Percentiles rank a stretch among this genome's conserved stretches.
Conservation (phyloP, 2,329 filamentous ascomycete genomes). For the Colletotrichum nymphaeae region DNA sequence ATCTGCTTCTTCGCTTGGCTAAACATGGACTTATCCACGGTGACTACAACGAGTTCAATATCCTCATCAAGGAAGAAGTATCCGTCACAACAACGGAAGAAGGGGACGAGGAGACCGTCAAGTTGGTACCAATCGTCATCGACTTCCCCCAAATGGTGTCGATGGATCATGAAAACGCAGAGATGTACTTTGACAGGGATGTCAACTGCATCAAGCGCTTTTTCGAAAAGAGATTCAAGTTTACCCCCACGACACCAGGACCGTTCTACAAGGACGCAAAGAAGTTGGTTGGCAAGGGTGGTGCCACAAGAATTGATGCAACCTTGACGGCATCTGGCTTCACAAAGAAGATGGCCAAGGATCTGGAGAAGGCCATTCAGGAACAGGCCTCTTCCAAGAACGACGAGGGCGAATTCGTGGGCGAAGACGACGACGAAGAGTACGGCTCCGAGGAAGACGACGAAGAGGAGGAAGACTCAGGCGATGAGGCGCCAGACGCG, state of each 20-base stretch:
- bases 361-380: slow-evolving; percentile 90
- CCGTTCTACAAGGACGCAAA: slow-evolving; percentile 88
- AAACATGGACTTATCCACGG: slow-evolving; percentile 93
- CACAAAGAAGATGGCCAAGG: slow-evolving; percentile 96
- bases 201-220: slow-evolving; percentile 96
- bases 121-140: slow-evolving; percentile 84
- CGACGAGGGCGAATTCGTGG: slow-evolving; percentile 47
- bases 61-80: slow-evolving; percentile 84
- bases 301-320: slow-evolving; percentile 80
- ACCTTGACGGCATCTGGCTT: slow-evolving; percentile 94
- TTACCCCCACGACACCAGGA: slow-evolving; percentile 82
- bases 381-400: slow-evolving; percentile 71
- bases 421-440: slow-evolving; percentile 47
- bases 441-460: slow-evolving; percentile 41
- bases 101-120: slow-evolving; percentile 58
- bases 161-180: slow-evolving; percentile 91
- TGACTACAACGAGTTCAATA: slow-evolving; percentile 99
- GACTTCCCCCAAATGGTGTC: slow-evolving; percentile 99
- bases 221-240: slow-evolving; percentile 90
- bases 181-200: slow-evolving; percentile 97
- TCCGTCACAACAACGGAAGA: slow-evolving; percentile 47
- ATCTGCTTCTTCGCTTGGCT: slow-evolving; percentile 85
- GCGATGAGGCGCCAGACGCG: slow-evolving; percentile 41
- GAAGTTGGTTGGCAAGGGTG: slow-evolving; percentile 75
- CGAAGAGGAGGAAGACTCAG: slow-evolving; percentile 41